Percentiles rank a stretch among this genome's conserved stretches.
These are phyloP conservation scores for Plasmodium cynomolgi DNA, from an alignment of 169 alveolate species.

Conservation along the genomic window DNA sequence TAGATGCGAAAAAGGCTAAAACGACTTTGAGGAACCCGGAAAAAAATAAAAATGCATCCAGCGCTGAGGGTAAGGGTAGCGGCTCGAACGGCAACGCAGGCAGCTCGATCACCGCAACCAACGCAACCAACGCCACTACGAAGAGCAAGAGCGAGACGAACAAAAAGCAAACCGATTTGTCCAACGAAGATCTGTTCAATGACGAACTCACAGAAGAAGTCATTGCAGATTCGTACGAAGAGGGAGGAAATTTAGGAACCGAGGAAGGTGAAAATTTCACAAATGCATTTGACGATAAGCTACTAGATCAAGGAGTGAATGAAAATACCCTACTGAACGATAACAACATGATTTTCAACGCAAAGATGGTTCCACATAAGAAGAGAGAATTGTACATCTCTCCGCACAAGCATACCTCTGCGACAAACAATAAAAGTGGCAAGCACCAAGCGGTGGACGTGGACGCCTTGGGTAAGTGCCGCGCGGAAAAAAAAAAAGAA, in stretches of 20 bases:
- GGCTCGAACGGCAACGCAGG: background rate
- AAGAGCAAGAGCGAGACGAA: background rate
- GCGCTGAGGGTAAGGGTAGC: background rate
- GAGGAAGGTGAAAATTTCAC: background rate
- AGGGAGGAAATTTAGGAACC: background rate
- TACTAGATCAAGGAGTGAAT: slow-evolving; percentile 44
- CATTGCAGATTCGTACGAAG: background rate
- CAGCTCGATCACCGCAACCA: background rate
- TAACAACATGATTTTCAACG: slow-evolving; percentile 1
- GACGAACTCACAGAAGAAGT: background rate
- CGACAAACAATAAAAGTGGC: background rate
- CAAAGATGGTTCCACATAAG: slow-evolving; percentile 28
- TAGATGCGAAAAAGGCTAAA: background rate
- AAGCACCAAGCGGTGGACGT: background rate
- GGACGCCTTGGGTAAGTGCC: slow-evolving; percentile 17
- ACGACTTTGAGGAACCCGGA: background rate
- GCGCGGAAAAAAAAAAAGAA: background rate
- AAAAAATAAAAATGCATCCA: background rate
- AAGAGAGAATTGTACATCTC: slow-evolving; percentile 20
- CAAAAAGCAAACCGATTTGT: background rate
- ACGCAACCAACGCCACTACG: background rate
- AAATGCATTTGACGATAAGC: background rate
- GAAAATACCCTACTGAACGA: slow-evolving; percentile 31
- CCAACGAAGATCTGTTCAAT: slow-evolving; percentile 8
- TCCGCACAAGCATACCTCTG: slow-evolving; percentile 34